phyloP scores from a whole-genome alignment of 129 eudicot species.

The Rutidosis leptorrhynchoides region DNA sequence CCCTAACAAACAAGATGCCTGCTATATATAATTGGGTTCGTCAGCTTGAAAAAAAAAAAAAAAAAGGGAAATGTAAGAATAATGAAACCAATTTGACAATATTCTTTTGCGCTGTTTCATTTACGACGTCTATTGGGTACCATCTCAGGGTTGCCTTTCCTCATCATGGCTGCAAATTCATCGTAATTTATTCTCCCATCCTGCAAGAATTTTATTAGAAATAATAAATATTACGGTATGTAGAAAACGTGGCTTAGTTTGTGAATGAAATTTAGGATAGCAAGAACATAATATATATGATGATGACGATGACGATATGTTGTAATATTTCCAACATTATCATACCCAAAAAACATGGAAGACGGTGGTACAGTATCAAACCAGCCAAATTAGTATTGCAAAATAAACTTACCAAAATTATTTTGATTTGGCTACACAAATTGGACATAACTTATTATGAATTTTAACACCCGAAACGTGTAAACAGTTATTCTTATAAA shows the following conservation, averaged over 20 bases:
- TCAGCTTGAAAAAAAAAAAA: conserved; percentile 7
- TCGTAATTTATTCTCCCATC: conserved; percentile 91
- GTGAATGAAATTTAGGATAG: neutral
- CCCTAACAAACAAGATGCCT: neutral
- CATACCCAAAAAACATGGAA: neutral
- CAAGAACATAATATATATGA: neutral
- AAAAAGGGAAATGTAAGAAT: neutral
- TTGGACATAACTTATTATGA: neutral
- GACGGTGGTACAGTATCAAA: neutral
- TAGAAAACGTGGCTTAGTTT: neutral
- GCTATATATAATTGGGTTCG: conserved; percentile 5
- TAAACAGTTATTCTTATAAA: neutral
- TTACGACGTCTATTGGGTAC: conserved; percentile 60
- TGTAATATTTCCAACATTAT: neutral
- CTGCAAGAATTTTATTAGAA: conserved; percentile 40
- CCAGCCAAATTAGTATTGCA: neutral
- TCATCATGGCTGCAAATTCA: conserved; percentile 95
- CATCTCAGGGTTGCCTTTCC: conserved; percentile 75
- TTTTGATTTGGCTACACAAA: neutral
- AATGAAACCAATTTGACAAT: conserved; percentile 2
- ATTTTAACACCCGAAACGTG: neutral
- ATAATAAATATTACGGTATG: neutral
- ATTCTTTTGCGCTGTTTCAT: conserved; percentile 23
- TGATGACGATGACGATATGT: neutral
- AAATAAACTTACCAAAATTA: neutral